Evolutionary conservation across 768 basidiomycete species (phyloP), one percentile per base, ranked within the genome.

Genomic region (Gymnopilus dilepis): DNA sequence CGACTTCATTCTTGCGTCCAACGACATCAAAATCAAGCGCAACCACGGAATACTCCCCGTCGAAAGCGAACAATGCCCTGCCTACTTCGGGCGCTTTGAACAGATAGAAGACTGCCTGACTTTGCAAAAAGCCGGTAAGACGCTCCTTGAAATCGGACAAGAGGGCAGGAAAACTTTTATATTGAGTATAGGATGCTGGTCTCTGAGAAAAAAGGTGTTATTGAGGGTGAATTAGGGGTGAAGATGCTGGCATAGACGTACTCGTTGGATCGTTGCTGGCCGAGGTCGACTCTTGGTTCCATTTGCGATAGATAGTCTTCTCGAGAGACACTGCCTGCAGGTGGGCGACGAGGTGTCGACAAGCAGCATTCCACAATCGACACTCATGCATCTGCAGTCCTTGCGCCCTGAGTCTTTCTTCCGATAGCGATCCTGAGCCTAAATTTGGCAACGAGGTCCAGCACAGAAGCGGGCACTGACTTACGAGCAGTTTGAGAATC

Each of bases 21-120:
- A 73, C 48, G 17, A 83, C 67, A 59, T 84, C 72, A 34, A 74
- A 74, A 60, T 80, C 77, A 22, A 70, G 63, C 5, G 79, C 77
- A 21, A 83, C 80, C 41, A 80, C 70, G 1, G 83, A 80, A 71
- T 74, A 84, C 72, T 86, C 84, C 24, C 82, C 83, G 45, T 80
- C 79, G 60, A 86, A 84, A 24, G 70, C 72, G 66, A 86, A 85
- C 31, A 73, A 65, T 11, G 76, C 66, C 28, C 64, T 65, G 19
- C 57, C 58, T 30, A 58, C 12, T 19, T 58, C 57, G 24, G 68
- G 61, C 2, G 64, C 40, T 37, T 72, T 74, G 64, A 71, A 70
- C 37, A 74, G 66, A 54, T 65, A 70, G 58, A 79, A 79, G 50
- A 72, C 64, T 0, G 70, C 68, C 56, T 77, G 80, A 2, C 73